phyloP scores from a whole-genome alignment of 208 protist species.

The Wallacemonas sp. region DNA sequence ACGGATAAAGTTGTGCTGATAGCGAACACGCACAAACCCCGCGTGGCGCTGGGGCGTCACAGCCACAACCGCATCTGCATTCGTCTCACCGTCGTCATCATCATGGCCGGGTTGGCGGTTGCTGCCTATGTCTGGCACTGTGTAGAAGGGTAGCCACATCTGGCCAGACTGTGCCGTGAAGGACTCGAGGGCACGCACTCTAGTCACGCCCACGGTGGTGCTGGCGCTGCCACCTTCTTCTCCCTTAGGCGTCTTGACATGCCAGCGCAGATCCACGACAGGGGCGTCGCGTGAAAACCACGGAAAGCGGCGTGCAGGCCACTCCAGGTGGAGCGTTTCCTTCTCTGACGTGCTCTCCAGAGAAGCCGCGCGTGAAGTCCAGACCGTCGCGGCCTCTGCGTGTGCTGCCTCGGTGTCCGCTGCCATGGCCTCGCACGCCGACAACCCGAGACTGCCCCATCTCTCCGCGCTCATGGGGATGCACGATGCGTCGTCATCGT shows the following conservation, averaged over 20 bases:
- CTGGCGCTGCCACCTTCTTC: background rate
- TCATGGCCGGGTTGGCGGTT: too few species aligned
- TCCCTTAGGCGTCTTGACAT: background rate
- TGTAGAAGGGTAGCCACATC: conserved; percentile 34
- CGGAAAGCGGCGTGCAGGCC: conserved; percentile 22
- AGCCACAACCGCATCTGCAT: too few species aligned
- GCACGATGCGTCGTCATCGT: background rate
- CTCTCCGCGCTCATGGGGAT: background rate
- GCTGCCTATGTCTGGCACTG: background rate
- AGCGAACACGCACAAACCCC: conserved; percentile 47
- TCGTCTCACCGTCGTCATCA: too few species aligned
- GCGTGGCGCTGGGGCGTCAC: conserved; percentile 17
- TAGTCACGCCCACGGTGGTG: conserved; percentile 13
- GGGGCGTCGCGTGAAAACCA: conserved; percentile 22
- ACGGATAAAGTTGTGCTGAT: conserved; percentile 45
- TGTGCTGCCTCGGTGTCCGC: too few species aligned
- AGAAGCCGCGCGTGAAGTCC: background rate
- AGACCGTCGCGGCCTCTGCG: too few species aligned
- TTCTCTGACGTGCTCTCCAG: background rate
- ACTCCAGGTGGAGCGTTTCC: conserved; percentile 23
- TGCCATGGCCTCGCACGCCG: too few species aligned
- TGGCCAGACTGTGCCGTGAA: conserved; percentile 14
- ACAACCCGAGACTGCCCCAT: too few species aligned
- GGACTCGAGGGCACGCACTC: conserved; percentile 15
- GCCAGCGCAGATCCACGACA: conserved; percentile 24